Base-by-base conservation (phyloP, 2,329 filamentous ascomycete genomes). In the Penicillium sp. region DNA sequence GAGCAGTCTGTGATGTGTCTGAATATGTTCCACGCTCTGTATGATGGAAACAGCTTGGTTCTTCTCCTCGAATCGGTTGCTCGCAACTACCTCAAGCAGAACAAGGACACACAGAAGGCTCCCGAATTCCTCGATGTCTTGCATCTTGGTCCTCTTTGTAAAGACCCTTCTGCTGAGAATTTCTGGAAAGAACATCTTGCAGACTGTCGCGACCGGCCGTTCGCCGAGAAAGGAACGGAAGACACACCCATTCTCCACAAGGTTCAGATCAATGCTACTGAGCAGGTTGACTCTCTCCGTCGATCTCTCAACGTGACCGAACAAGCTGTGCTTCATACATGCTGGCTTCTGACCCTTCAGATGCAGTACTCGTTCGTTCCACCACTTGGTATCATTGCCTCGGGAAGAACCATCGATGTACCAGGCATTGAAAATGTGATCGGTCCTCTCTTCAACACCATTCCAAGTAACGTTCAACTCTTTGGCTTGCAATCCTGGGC, bases 401-500 rank as follows among this genome's bases (percentile, higher is more conserved):
- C 92, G 6, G 93, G 92, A 1, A 82, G 92, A 55, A 83, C 85
- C 0, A 82, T 95, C 4, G 83, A 89, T 41, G 74, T 91, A 11
- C 80, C 63, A 29, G 78, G 79, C 2, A 81, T 86, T 2, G 88
- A 92, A 44, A 67, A 79, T 21, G 83, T 89, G 1, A 82, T 94
- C 40, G 93, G 92, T 0, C 92, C 93, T 0, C 75, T 97, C 18
- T 96, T 97, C 80, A 97, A 97, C 67, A 96, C 92, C 0, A 77
- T 97, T 1, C 91, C 92, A 0, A 91, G 88, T 67, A 80, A 83
- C 50, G 72, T 85, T 32, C 67, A 75, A 5, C 60, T 81, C 13
- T 56, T 72, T 6, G 58, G 69, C 0, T 65, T 71, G 0, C 75
- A 80, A 4, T 84, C 79, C 0, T 91, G 88, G 84, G 68, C 74